Evolutionary conservation across 2,329 filamentous ascomycete species (phyloP).

Genomic region (Aspergillus nomiae): DNA sequence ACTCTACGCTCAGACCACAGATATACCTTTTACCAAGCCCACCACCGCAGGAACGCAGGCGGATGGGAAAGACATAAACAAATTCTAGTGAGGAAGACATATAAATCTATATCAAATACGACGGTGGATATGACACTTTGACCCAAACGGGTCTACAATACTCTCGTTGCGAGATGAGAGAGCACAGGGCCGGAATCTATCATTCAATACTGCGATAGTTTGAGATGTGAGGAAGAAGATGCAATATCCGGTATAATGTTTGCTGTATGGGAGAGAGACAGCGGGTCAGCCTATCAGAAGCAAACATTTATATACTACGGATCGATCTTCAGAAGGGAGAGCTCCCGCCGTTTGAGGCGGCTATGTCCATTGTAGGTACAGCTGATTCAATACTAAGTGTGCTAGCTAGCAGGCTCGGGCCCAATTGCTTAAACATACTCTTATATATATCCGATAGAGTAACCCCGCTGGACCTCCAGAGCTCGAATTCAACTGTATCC

Average conservation of each 20-base stretch:
- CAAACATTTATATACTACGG: conserved; percentile 39
- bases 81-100: conserved; percentile 63
- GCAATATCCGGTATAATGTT: not conserved
- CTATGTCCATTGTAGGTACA: conserved; percentile 56
- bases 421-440: conserved; percentile 68
- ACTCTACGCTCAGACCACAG: conserved; percentile 40
- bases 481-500: conserved; percentile 33
- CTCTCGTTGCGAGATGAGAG: conserved; percentile 61
- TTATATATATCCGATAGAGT: conserved; percentile 65
- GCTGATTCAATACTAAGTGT: conserved; percentile 65
- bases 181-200: conserved; percentile 46
- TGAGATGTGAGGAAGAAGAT: not conserved
- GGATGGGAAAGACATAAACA: conserved; percentile 53
- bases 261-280: not conserved
- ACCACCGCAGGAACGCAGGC: conserved; percentile 25
- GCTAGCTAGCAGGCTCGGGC: conserved; percentile 66
- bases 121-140: conserved; percentile 61
- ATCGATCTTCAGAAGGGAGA: conserved; percentile 50
- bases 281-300: conserved; percentile 59
- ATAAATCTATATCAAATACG: conserved; percentile 68
- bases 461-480: conserved; percentile 49
- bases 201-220: conserved; percentile 51
- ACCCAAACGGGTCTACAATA: conserved; percentile 59
- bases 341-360: conserved; percentile 43
- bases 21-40: conserved; percentile 16